phyloP scores from a whole-genome alignment of 176 grass and related monocot species.

The Neostapfia colusana region DNA sequence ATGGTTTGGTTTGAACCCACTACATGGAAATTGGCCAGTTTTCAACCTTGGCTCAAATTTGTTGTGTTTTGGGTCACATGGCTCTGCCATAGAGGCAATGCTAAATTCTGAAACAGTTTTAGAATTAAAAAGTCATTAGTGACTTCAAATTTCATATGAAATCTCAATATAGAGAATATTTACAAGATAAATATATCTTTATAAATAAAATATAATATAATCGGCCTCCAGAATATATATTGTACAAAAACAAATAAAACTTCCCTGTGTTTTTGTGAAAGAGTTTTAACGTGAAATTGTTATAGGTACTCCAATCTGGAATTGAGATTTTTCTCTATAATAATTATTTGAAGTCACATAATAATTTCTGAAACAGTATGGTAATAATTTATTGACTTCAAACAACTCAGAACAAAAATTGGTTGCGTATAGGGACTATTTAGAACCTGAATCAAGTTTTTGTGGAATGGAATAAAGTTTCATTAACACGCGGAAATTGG shows the following conservation, averaged over 20 bases:
- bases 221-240: background rate
- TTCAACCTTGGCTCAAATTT: background rate
- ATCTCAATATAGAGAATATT: background rate
- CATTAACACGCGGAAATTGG: background rate
- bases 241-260: background rate
- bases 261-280: too few relatives aligned
- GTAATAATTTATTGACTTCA: background rate
- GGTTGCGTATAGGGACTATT: background rate
- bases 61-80: background rate
- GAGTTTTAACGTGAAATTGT: background rate
- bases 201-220: background rate
- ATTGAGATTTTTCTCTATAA: background rate
- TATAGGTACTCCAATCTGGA: background rate
- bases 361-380: background rate
- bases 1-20: background rate
- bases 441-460: background rate
- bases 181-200: background rate
- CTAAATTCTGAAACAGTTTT: background rate
- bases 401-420: background rate
- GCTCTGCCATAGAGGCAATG: background rate
- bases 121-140: background rate
- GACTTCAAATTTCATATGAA: background rate
- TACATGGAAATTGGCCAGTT: background rate
- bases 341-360: background rate
- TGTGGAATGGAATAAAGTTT: background rate